Evolutionary conservation across 1,284 basidiomycete genomes (phyloP), one percentile per base, ranked within the genome.

Genomic region (Trichosporon sp.): DNA sequence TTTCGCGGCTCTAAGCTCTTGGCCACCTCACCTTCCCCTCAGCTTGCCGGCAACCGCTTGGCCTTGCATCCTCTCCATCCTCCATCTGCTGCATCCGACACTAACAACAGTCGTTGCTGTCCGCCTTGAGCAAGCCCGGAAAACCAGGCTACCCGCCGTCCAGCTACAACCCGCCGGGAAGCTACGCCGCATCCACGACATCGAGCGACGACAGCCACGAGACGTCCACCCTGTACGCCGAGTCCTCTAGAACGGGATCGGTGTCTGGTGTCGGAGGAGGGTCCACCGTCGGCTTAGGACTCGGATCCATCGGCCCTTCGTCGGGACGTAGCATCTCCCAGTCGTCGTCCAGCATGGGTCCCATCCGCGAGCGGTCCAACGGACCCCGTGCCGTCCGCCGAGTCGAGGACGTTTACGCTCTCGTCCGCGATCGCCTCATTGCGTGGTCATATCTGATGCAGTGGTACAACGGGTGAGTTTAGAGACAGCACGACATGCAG

Each of bases 401-500:
- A 40, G 76, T 78, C 35, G 81, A 83, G 59, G 81, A 83, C 70
- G 75, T 82, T 38, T 78, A 79, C 66, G 71, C 69, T 21, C 72
- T 83, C 11, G 78, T 78, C 31, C 78, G 74, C 66, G 81, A 81
- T 19, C 70, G 81, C 26, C 72, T 83, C 65, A 74, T 80, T 48
- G 71, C 74, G 54, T 83, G 81, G 81, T 79, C 77, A 48, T 83
- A 81, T 68, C 76, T 83, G 74, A 78, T 80, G 76, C 79, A 81
- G 75, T 83, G 81, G 78, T 83, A 83, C 75, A 76, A 79, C 32
- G 81, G 80, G 81, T 83, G 68, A 72, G 80, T 76, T 4, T 11
- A 10, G 3, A 37, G 19, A 35, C 14, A 1, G 1, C 6, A 21
- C 35, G 68, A 37, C 26, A 26, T 37, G 6, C 35, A n/a, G 31